Conservation (phyloP, 148 eudicot species). For the Amaranthus hypochondriacus region DNA sequence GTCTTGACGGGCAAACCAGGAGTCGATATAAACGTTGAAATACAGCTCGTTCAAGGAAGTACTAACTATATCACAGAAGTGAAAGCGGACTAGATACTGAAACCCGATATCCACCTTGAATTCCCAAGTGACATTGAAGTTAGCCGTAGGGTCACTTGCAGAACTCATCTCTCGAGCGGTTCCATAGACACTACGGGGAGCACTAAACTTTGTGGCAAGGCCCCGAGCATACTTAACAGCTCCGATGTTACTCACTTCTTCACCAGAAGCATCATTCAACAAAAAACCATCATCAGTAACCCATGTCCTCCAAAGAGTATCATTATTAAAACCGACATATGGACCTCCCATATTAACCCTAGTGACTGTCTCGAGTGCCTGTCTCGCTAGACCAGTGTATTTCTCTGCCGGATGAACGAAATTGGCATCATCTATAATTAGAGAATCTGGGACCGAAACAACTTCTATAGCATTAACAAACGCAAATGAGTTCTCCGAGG, state of each 20-base stretch:
- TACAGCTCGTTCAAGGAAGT: constrained; percentile 36
- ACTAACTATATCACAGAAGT: constrained; percentile 86
- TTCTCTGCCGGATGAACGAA: constrained; percentile 26
- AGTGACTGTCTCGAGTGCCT: constrained; percentile 67
- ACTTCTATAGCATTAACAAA: constrained; percentile 78
- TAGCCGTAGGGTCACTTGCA: constrained; percentile 39
- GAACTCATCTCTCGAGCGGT: constrained; percentile 68
- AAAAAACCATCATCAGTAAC: constrained; percentile 52
- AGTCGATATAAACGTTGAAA: constrained; percentile 59
- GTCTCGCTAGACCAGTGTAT: constrained; percentile 40
- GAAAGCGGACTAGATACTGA: constrained; percentile 78
- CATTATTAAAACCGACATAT: constrained; percentile 41
- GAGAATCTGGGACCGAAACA: constrained; percentile 66
- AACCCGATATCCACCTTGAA: constrained; percentile 62
- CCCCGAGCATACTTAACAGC: constrained; percentile 52
- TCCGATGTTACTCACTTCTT: constrained; percentile 21
- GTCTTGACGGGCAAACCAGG: constrained; percentile 41
- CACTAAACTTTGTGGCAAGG: constrained; percentile 52
- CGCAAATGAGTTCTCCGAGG: constrained; percentile 54
- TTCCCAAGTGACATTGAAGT: constrained; percentile 82
- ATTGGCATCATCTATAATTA: constrained; percentile 56
- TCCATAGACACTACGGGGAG: constrained; percentile 78
- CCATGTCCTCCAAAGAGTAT: constrained; percentile 79
- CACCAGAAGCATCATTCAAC: constrained; percentile 32
- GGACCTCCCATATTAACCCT: constrained; percentile 95